These are phyloP conservation scores for Penicillium glabrum DNA, from an alignment of 2,329 filamentous ascomycete species.

Conservation along the genomic window DNA sequence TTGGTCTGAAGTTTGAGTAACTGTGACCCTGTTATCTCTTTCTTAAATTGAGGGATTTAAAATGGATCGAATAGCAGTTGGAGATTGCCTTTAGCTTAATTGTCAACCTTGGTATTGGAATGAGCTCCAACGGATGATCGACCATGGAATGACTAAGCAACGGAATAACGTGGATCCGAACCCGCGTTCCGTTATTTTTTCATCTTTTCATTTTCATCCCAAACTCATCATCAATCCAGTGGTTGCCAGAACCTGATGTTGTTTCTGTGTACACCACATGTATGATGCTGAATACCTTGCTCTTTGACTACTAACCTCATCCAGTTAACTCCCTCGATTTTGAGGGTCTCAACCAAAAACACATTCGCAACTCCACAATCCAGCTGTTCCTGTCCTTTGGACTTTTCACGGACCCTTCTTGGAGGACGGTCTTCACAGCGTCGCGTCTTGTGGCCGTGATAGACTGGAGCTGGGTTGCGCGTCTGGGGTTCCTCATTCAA, in stretches of 20 bases:
- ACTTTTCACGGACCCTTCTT: constrained; percentile 32
- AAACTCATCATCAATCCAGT: neutral
- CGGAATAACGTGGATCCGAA: neutral
- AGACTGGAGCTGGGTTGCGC: constrained; percentile 42
- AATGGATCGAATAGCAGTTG: neutral
- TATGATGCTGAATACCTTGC: neutral
- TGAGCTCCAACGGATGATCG: neutral
- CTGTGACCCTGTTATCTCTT: neutral
- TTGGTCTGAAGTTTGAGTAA: neutral
- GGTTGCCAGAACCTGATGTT: constrained; percentile 7
- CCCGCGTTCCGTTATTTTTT: neutral
- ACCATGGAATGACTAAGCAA: neutral
- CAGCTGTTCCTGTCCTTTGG: constrained; percentile 35
- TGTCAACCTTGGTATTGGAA: neutral
- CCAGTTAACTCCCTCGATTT: neutral
- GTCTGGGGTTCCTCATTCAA: constrained; percentile 14
- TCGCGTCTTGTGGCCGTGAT: constrained; percentile 44
- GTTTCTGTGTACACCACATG: constrained; percentile 1
- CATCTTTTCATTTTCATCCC: neutral
- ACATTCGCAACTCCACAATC: constrained; percentile 30
- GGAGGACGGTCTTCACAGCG: constrained; percentile 38
- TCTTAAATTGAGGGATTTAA: neutral
- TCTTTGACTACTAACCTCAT: neutral
- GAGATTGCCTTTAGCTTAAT: neutral
- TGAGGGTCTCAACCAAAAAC: neutral